A percentile compares a stretch with the other conserved stretches of the same genome.
Evolutionary conservation across 345 rosid species (phyloP).

Genomic region (Schrenkiella parvula): DNA sequence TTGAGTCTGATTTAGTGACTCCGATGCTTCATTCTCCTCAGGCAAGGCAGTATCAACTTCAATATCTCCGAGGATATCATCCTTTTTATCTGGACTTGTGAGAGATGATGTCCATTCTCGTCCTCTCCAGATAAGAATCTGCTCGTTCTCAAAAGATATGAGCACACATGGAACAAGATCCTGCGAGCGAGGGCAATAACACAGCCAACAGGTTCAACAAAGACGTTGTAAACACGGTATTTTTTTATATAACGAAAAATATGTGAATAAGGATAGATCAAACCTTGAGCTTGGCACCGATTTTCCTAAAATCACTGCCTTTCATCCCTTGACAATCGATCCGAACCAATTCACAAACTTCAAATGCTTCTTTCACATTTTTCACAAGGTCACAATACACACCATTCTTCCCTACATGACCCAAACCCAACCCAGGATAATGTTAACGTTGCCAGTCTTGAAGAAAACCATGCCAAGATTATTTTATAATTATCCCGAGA

Average conservation of each 20-base stretch:
- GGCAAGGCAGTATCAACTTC: slow-evolving; percentile 23
- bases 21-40: slow-evolving; percentile 31
- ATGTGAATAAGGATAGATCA: slow-evolving; percentile 1
- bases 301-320: slow-evolving; percentile 70
- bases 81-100: slow-evolving; percentile 29
- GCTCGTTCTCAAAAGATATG: slow-evolving; percentile 74
- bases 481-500: neutral
- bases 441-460: neutral
- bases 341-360: slow-evolving; percentile 82
- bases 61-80: slow-evolving; percentile 24
- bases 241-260: neutral
- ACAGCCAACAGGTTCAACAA: neutral
- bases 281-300: slow-evolving; percentile 95
- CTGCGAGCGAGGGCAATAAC: slow-evolving; percentile 37
- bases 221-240: neutral
- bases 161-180: slow-evolving; percentile 86
- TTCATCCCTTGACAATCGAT: slow-evolving; percentile 77
- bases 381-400: slow-evolving; percentile 61
- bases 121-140: slow-evolving; percentile 87
- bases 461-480: neutral
- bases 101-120: slow-evolving; percentile 61
- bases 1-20: slow-evolving; percentile 15
- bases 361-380: slow-evolving; percentile 82
- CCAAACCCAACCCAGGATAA: neutral
- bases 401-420: slow-evolving; percentile 74